phyloP scores from a whole-genome alignment of 306 rosid species.

The Oxytropis ochrocephala region DNA sequence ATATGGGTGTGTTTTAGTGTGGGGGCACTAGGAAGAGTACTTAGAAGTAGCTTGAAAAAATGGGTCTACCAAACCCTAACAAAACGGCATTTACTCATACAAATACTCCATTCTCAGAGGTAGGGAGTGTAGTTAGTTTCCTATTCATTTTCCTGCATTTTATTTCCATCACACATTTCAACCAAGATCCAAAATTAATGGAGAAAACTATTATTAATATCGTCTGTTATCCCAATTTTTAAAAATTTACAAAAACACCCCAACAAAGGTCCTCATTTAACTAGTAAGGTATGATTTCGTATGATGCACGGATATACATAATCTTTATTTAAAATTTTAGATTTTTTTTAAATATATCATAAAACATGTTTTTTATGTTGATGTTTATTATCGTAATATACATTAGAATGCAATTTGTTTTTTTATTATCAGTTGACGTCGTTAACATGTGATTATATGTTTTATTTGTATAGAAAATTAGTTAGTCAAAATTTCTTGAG shows the following conservation, averaged over 20 bases:
- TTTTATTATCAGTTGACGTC: too few relatives aligned
- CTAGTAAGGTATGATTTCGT: too few relatives aligned
- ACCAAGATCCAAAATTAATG: conserved; percentile 71
- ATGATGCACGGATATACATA: too few relatives aligned
- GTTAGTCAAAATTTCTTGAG: too few relatives aligned
- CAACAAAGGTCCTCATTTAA: too few relatives aligned
- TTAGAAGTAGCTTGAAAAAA: conserved; percentile 31
- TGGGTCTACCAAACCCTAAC: conserved; percentile 69
- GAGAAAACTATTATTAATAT: conserved; percentile 8
- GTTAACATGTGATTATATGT: too few relatives aligned
- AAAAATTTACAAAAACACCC: neutral
- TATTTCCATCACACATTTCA: conserved; percentile 37
- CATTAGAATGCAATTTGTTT: too few relatives aligned
- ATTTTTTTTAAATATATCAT: too few relatives aligned
- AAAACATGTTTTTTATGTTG: too few relatives aligned
- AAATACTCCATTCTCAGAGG: conserved; percentile 49
- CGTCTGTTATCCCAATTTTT: neutral
- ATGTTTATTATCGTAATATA: too few relatives aligned
- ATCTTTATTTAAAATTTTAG: too few relatives aligned
- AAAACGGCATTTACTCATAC: conserved; percentile 60
- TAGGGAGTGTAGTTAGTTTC: conserved; percentile 34
- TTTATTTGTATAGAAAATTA: too few relatives aligned
- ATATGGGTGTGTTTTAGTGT: neutral
- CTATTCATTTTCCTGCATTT: conserved; percentile 30
- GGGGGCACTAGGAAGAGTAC: conserved; percentile 7